A percentile compares a stretch with the other conserved stretches of the same genome.
These are phyloP conservation scores for Epichloe sibirici DNA, from an alignment of 2,329 filamentous ascomycete genomes.

Conservation along the genomic window DNA sequence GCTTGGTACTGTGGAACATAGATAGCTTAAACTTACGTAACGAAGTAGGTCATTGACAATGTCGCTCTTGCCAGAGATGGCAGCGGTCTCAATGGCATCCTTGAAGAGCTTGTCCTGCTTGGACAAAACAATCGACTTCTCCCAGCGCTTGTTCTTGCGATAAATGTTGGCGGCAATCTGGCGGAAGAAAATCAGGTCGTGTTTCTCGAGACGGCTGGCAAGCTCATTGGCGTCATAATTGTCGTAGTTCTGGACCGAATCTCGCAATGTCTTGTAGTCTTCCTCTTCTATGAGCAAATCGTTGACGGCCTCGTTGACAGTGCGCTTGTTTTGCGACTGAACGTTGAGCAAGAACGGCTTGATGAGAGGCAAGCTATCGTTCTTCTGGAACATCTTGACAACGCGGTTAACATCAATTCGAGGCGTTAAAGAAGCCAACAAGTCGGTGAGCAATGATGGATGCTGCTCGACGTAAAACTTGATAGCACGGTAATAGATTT, in stretches of 20 bases:
- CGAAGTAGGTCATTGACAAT: conserved; percentile 91
- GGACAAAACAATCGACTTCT: conserved; percentile 93
- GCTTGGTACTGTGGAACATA: not conserved
- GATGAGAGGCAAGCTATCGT: conserved; percentile 93
- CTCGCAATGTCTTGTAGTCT: conserved; percentile 95
- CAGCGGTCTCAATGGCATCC: conserved; percentile 95
- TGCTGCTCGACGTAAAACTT: conserved; percentile 98
- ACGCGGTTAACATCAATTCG: conserved; percentile 97
- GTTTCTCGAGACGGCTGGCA: conserved; percentile 86
- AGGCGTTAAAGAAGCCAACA: conserved; percentile 81
- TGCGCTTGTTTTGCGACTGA: conserved; percentile 93
- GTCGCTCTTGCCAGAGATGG: conserved; percentile 78
- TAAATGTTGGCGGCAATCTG: conserved; percentile 98
- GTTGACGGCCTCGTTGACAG: conserved; percentile 96
- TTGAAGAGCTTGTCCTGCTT: conserved; percentile 99
- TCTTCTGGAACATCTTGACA: conserved; percentile 98
- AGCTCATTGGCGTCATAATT: conserved; percentile 96
- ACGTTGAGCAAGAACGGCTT: conserved; percentile 98
- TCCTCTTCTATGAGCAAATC: conserved; percentile 97
- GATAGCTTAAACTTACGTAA: conserved; percentile 61
- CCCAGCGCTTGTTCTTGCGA: conserved; percentile 99
- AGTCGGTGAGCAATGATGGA: conserved; percentile 86
- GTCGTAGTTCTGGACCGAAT: conserved; percentile 97
- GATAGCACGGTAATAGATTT: conserved; percentile 96
- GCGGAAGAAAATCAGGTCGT: conserved; percentile 97